Percentiles rank a stretch among this genome's conserved stretches.
Conservation (phyloP, 805 yeast genomes). For the Cyberlindnera saturnus region DNA sequence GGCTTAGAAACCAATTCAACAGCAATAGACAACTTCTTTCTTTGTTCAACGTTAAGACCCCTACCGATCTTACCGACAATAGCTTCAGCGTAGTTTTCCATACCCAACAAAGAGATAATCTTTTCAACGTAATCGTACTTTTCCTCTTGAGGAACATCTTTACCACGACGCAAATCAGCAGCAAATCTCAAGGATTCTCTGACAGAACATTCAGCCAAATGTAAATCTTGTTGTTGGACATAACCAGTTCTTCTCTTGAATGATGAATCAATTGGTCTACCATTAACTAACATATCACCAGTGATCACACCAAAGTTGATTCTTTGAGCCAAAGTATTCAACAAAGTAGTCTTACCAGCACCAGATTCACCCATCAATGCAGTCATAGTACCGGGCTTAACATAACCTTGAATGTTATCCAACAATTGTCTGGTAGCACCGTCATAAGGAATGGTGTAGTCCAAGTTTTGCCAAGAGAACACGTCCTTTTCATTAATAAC, state of each 20-base stretch:
- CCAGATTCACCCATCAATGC: slow-evolving; percentile 78
- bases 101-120: slow-evolving; percentile 55
- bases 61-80: slow-evolving; percentile 71
- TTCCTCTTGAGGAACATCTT: slow-evolving; percentile 41
- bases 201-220: slow-evolving; percentile 58
- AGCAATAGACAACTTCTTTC: slow-evolving; percentile 62
- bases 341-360: slow-evolving; percentile 74
- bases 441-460: slow-evolving; percentile 63
- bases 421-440: slow-evolving; percentile 54
- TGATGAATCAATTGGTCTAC: slow-evolving; percentile 50
- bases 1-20: slow-evolving; percentile 66
- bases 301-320: slow-evolving; percentile 66
- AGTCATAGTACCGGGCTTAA: slow-evolving; percentile 75
- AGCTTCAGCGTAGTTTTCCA: slow-evolving; percentile 63
- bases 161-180: slow-evolving; percentile 64
- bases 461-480: slow-evolving; percentile 74
- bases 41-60: slow-evolving; percentile 59
- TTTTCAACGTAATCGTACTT: slow-evolving; percentile 63
- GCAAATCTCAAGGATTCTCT: slow-evolving; percentile 66
- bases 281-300: slow-evolving; percentile 64
- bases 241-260: slow-evolving; percentile 53
- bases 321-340: slow-evolving; percentile 67
- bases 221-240: slow-evolving; percentile 75
- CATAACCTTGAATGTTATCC: slow-evolving; percentile 72
- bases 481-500: slow-evolving; percentile 44